Percentiles rank a stretch among this genome's conserved stretches.
phyloP scores from a whole-genome alignment of 345 rosid genomes.

The Bruguiera gymnorhiza region DNA sequence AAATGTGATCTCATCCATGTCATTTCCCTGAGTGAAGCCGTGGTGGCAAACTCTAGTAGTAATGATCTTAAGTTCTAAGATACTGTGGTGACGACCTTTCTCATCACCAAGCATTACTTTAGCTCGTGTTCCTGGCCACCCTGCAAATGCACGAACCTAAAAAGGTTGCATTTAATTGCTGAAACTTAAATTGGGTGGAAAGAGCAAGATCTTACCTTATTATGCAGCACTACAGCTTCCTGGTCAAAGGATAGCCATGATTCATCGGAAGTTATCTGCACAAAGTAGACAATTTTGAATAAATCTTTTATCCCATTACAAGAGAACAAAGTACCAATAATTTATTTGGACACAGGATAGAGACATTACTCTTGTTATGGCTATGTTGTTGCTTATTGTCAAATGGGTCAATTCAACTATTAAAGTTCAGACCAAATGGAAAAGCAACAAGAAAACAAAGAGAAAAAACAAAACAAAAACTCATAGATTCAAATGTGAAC shows the following conservation, averaged over 20 bases:
- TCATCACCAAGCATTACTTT: slow-evolving; percentile 46
- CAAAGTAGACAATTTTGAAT: slow-evolving; percentile 12
- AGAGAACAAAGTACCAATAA: not conserved
- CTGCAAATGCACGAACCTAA: slow-evolving; percentile 97
- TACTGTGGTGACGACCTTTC: slow-evolving; percentile 32
- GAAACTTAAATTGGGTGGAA: slow-evolving; percentile 1
- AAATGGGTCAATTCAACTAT: not conserved
- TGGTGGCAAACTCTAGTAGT: slow-evolving; percentile 51
- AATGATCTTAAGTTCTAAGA: slow-evolving; percentile 66
- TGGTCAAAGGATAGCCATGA: slow-evolving; percentile 80
- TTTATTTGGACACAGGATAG: not conserved
- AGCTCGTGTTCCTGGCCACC: slow-evolving; percentile 97
- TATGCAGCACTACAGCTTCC: slow-evolving; percentile 72
- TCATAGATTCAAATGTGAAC: not conserved
- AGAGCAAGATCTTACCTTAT: slow-evolving; percentile 51
- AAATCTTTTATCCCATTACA: not conserved
- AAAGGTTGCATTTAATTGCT: slow-evolving; percentile 35
- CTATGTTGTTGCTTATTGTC: not conserved
- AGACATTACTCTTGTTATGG: not conserved
- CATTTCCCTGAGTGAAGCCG: slow-evolving; percentile 22
- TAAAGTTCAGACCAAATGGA: not conserved
- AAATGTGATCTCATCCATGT: slow-evolving; percentile 42
- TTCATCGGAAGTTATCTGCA: slow-evolving; percentile 75
- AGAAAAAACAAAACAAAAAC: not conserved
- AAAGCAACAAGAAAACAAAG: not conserved